These are phyloP conservation scores for Hemisphaericaspora subhashii DNA, from an alignment of 1,139 yeast species.

Conservation along the genomic window DNA sequence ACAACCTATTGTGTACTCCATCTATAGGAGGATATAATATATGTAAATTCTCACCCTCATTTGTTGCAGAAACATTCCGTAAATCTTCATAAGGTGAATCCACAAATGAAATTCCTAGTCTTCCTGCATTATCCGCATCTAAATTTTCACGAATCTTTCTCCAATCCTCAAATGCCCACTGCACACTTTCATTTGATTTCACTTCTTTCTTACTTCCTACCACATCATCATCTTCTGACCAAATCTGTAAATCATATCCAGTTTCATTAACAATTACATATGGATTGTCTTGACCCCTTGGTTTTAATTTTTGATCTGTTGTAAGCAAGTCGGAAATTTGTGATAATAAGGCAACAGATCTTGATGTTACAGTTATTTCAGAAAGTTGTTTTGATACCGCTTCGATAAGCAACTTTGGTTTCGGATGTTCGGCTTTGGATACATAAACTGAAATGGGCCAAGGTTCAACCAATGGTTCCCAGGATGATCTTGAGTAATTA, in stretches of 20 bases:
- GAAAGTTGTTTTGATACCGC: slow-evolving; percentile 73
- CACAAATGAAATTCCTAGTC: slow-evolving; percentile 59
- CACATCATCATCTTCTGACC: slow-evolving; percentile 50
- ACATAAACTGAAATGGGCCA: slow-evolving; percentile 82
- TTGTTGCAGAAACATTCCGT: slow-evolving; percentile 61
- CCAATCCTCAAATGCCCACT: slow-evolving; percentile 98
- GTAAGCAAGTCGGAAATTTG: slow-evolving; percentile 62
- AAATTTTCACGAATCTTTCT: slow-evolving; percentile 77
- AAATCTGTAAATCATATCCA: slow-evolving; percentile 73
- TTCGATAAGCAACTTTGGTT: slow-evolving; percentile 54
- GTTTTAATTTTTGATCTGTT: slow-evolving; percentile 52
- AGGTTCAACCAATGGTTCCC: slow-evolving; percentile 95
- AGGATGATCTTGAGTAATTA: slow-evolving; percentile 87
- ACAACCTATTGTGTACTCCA: slow-evolving; percentile 70
- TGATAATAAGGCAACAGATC: slow-evolving; percentile 76
- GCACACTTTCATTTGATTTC: slow-evolving; percentile 51
- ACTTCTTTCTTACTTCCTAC: slow-evolving; percentile 29
- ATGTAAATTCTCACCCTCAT: slow-evolving; percentile 82
- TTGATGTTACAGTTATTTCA: slow-evolving; percentile 78
- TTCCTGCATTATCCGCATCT: slow-evolving; percentile 62
- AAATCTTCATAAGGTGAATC: slow-evolving; percentile 57
- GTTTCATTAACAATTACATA: slow-evolving; percentile 82
- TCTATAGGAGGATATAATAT: slow-evolving; percentile 62
- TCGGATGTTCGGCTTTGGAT: slow-evolving; percentile 46
- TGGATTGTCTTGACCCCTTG: slow-evolving; percentile 82